phyloP scores from a whole-genome alignment of 768 basidiomycete species.

The Podaxis sp. region DNA sequence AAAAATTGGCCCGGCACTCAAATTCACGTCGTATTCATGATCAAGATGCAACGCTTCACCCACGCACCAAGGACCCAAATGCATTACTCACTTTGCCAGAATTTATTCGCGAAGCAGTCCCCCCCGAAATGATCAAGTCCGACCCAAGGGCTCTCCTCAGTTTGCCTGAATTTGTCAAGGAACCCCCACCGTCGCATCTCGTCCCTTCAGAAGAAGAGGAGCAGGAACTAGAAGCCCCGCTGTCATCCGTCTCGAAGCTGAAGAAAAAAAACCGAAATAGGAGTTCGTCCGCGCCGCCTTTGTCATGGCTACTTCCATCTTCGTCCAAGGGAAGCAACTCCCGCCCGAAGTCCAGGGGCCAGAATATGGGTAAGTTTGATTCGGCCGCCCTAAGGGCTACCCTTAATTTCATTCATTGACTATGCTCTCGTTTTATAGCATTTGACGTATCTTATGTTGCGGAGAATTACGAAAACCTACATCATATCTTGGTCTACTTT shows the following conservation, averaged over 20 bases:
- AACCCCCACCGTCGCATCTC: slow-evolving; percentile 38
- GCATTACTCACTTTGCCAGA: slow-evolving; percentile 58
- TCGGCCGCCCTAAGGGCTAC: not conserved
- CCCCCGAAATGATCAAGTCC: slow-evolving; percentile 25
- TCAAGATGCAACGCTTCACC: slow-evolving; percentile 71
- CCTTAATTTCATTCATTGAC: slow-evolving; percentile 4
- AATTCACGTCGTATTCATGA: slow-evolving; percentile 70
- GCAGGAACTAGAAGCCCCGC: slow-evolving; percentile 13
- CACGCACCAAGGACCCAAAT: slow-evolving; percentile 46
- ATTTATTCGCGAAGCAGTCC: slow-evolving; percentile 59
- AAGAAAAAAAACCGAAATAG: slow-evolving; percentile 42
- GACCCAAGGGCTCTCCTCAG: slow-evolving; percentile 52
- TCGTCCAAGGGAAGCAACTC: slow-evolving; percentile 25
- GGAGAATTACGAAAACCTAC: slow-evolving; percentile 86
- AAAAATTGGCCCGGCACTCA: slow-evolving; percentile 70
- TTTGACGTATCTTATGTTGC: slow-evolving; percentile 54
- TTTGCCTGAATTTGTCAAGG: slow-evolving; percentile 60
- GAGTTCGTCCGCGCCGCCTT: slow-evolving; percentile 60
- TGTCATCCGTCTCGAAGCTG: slow-evolving; percentile 20
- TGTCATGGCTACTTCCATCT: slow-evolving; percentile 54
- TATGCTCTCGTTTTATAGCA: slow-evolving; percentile 21
- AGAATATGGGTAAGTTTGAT: slow-evolving; percentile 20
- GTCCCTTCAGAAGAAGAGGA: slow-evolving; percentile 14
- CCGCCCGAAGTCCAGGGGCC: slow-evolving; percentile 21
- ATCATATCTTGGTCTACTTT: slow-evolving; percentile 76